A percentile compares a stretch with the other conserved stretches of the same genome.
Evolutionary conservation across 352 stramenopile genomes (phyloP).

Genomic region (Elongisporangium prolatum): DNA sequence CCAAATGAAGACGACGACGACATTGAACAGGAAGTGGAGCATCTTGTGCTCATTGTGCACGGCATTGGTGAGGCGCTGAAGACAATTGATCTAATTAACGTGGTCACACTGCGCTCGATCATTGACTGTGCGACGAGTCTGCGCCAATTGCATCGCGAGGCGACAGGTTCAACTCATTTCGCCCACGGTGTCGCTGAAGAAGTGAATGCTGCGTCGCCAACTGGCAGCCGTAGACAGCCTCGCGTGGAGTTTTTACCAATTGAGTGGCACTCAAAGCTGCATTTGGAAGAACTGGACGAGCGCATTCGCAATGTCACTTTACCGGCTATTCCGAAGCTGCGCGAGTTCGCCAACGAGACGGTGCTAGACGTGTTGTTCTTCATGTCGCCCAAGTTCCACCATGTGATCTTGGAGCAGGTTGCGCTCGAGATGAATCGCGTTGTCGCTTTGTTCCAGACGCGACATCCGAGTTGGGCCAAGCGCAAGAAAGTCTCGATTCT

Average conservation of each 20-base stretch:
- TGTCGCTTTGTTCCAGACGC: constrained; percentile 63
- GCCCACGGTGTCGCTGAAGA: constrained; percentile 14
- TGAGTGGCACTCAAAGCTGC: constrained; percentile 85
- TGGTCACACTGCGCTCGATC: constrained; percentile 77
- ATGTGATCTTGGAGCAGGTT: constrained; percentile 91
- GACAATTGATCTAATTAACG: constrained; percentile 83
- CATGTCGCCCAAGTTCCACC: constrained; percentile 90
- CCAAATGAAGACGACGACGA: constrained; percentile 51
- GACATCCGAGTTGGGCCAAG: constrained; percentile 48
- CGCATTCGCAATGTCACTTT: constrained; percentile 75
- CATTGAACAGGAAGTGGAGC: constrained; percentile 74
- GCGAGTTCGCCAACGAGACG: constrained; percentile 91
- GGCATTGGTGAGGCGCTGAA: constrained; percentile 88
- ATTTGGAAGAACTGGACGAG: constrained; percentile 65
- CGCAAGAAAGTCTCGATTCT: constrained; percentile 84
- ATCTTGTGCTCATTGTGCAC: constrained; percentile 87
- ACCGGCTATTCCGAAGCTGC: constrained; percentile 87
- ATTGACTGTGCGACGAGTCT: constrained; percentile 75
- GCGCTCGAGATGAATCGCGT: constrained; percentile 90
- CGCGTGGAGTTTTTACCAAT: constrained; percentile 79
- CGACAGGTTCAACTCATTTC: constrained; percentile 66
- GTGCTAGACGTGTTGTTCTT: constrained; percentile 91
- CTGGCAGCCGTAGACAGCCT: constrained; percentile 9
- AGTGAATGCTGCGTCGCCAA: not conserved
- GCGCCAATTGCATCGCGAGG: constrained; percentile 58